phyloP scores from a whole-genome alignment of 1,139 yeast genomes.

The Sugiyamaella japonica region DNA sequence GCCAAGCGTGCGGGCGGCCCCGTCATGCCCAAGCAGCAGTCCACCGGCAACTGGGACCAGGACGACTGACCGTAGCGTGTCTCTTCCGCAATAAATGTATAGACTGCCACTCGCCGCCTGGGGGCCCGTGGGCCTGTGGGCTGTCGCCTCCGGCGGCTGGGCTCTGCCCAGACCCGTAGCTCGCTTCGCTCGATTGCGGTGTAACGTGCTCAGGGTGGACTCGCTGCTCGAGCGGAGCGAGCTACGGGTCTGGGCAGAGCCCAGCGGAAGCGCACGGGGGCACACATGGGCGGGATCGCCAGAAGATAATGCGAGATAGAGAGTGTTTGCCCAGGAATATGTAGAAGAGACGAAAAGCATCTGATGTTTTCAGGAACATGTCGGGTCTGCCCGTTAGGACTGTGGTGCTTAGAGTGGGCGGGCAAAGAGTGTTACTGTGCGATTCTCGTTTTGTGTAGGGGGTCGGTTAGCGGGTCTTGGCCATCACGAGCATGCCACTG shows the following conservation, averaged over 20 bases:
- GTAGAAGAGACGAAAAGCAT: not conserved
- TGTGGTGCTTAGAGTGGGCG: no score
- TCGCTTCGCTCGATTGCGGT: conserved; percentile 10
- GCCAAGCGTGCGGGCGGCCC: conserved; percentile 99
- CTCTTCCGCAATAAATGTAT: conserved; percentile 2
- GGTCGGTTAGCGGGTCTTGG: no score
- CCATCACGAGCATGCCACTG: no score
- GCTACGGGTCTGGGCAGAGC: conserved; percentile 1
- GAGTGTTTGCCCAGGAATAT: not conserved
- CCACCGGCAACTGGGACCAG: conserved; percentile 97
- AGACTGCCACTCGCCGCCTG: no score
- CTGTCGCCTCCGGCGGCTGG: conserved; percentile 12
- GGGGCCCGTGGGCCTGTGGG: no score
- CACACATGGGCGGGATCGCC: not conserved
- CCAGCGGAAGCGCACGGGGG: not conserved
- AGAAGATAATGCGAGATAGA: not conserved
- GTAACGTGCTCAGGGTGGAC: no score
- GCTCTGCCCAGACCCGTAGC: conserved; percentile 11
- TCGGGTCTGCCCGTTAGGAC: no score
- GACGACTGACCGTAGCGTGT: conserved; percentile 57
- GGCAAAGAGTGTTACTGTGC: no score
- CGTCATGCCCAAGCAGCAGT: conserved; percentile 79
- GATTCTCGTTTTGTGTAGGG: no score
- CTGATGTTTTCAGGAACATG: not conserved
- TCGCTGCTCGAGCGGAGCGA: not conserved